Evolutionary conservation across 2,329 filamentous ascomycete genomes (phyloP), one percentile per base, ranked within the genome.

Genomic region (Emergomyces orientalis): DNA sequence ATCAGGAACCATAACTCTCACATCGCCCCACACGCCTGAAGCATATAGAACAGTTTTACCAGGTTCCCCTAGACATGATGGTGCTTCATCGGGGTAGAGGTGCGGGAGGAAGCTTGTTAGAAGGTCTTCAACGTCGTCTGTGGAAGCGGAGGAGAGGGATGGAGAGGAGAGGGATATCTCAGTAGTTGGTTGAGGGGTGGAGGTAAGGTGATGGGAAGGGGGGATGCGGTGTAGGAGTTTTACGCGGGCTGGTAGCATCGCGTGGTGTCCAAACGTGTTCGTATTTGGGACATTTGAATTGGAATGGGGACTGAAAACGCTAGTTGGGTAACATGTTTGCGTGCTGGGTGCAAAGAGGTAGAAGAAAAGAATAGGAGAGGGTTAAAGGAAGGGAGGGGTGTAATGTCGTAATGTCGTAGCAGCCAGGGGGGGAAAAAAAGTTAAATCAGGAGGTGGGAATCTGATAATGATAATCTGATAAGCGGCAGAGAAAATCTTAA

Each of bases 31-130:
- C 43, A 69, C 67, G 13, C 74, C 73, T 11, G 76, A 78, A 25
- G 70, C 72, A 72, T 86, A 86, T 54, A 81, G 70, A 19, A 86
- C 78, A 4, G 73, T 70, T 17, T 80, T 78, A 52, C 79, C 78
- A 0, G 80, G 76, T 59, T 81, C 78, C 65, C 84, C 83, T 68
- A 86, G 82, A 63, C 78, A 78, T 67, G 80, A 80, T 41, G 78
- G 78, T 17, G 79, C 69, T 69, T 85, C 82, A 64, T 86, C 82
- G 7, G 81, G 79, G 72, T 84, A 84, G 63, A 85, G 76, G 64
- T 79, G 74, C 37, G 81, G 77, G 8, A 84, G 76, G n/a, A 81
- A 79, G 17, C 77, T 75, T 9, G 76, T 72, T 69, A 86, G 84
- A 67, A 85, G 76, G 70, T 84, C 80, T 70, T 82, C 81, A 4